These are phyloP conservation scores for Suillus occidentalis DNA, from an alignment of 768 basidiomycete genomes.

Conservation along the genomic window DNA sequence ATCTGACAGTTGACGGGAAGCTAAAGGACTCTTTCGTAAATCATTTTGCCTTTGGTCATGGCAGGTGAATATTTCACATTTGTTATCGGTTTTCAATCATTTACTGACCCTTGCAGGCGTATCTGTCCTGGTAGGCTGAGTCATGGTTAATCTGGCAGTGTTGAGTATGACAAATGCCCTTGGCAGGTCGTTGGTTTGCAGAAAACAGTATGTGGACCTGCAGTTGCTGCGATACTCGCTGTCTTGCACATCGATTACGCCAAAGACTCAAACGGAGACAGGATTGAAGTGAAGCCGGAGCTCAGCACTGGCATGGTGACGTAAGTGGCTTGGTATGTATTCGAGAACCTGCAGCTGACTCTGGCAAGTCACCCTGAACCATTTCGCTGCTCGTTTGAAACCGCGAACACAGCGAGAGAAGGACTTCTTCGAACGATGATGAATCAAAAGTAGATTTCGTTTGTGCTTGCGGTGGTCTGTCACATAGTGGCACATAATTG, in stretches of 20 bases:
- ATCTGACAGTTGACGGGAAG: background rate
- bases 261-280: background rate
- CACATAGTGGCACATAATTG: no score
- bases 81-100: background rate
- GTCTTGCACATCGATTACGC: background rate
- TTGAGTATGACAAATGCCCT: background rate
- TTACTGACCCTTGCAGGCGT: background rate
- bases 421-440: background rate
- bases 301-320: background rate
- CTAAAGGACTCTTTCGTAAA: background rate
- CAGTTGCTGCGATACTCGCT: background rate
- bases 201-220: background rate
- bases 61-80: background rate
- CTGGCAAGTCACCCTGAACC: background rate
- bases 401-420: background rate
- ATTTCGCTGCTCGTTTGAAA: background rate
- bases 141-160: background rate
- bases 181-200: conserved; percentile 6
- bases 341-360: background rate
- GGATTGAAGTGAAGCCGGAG: background rate
- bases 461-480: background rate
- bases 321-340: background rate
- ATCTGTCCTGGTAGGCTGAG: background rate
- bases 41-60: background rate
- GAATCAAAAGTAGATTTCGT: background rate